A percentile compares a stretch with the other conserved stretches of the same genome.
Conservation (phyloP, 2,329 filamentous ascomycete species). For the Teratosphaeria nubilosa region DNA sequence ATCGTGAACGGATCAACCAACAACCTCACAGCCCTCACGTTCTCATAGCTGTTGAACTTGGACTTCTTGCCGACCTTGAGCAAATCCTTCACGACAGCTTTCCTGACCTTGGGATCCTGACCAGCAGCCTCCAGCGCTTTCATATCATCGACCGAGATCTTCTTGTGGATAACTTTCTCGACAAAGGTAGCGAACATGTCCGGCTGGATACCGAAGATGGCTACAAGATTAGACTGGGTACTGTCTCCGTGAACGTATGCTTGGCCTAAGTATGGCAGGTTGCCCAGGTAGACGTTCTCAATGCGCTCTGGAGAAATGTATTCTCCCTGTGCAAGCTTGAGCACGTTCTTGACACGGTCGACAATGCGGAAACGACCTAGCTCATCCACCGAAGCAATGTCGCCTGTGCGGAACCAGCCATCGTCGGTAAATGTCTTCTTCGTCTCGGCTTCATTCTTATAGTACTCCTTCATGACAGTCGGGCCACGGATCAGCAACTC, state of each 20-base stretch:
- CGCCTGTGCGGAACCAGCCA: slow-evolving; percentile 95
- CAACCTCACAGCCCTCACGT: slow-evolving; percentile 62
- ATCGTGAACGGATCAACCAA: slow-evolving; percentile 84
- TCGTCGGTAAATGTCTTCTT: slow-evolving; percentile 70
- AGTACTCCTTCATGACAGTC: slow-evolving; percentile 78
- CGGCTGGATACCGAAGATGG: slow-evolving; percentile 78
- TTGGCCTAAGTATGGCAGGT: slow-evolving; percentile 64
- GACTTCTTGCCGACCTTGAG: slow-evolving; percentile 68
- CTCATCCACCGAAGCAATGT: slow-evolving; percentile 78
- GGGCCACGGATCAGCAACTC: slow-evolving; percentile 77
- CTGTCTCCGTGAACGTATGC: slow-evolving; percentile 88
- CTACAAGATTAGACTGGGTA: slow-evolving; percentile 71
- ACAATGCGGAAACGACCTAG: slow-evolving; percentile 84
- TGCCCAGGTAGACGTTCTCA: slow-evolving; percentile 86
- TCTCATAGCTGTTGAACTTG: slow-evolving; percentile 89
- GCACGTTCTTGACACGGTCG: slow-evolving; percentile 97
- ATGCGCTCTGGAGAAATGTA: slow-evolving; percentile 96
- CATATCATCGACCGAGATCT: slow-evolving; percentile 54
- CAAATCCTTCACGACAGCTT: slow-evolving; percentile 67
- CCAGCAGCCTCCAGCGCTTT: slow-evolving; percentile 58
- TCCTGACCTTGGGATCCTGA: slow-evolving; percentile 58
- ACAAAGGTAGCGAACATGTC: slow-evolving; percentile 74
- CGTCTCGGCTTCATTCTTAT: slow-evolving; percentile 82
- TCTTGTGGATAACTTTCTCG: slow-evolving; percentile 58
- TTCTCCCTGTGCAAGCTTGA: slow-evolving; percentile 95